Evolutionary conservation across 2,329 filamentous ascomycete genomes (phyloP), one percentile per base, ranked within the genome.

Genomic region (Aspergillus puulaauensis): DNA sequence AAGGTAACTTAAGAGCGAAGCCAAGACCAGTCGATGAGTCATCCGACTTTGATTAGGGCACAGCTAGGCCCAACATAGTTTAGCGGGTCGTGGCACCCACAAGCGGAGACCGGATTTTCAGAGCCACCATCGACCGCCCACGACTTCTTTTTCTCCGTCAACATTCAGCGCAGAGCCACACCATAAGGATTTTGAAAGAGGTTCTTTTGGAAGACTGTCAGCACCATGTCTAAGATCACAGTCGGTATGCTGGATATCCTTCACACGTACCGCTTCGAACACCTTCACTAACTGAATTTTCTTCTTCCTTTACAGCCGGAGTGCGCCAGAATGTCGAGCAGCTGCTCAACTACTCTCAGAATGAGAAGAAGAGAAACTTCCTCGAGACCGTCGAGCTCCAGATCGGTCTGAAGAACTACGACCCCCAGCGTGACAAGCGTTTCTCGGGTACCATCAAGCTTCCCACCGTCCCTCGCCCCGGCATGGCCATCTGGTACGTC

Each of bases 381-480:
- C 86, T 96, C 79, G 91, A 95, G 85, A 93, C 90, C 77, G 91
- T 96, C 68, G 79, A 81, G 71, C 76, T 90, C 71, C 86, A 91
- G 81, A 95, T 96, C 85, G 91, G 91, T 80, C 88, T 96, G 79
- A 96, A 96, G 90, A 96, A 96, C 89, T 96, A 96, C 85, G 90
- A 99, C 80, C 93, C 95, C 77, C 86, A 98, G 89, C 93, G 95
- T 91, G 95, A 99, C 86, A 99, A 99, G 93, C 93, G 93, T 96
- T 99, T 99, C 93, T 96, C 91, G 59, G 95, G 95, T 82, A 98
- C 95, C 80, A 90, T 99, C 86, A 92, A 90, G 84, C 90, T 98
- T 75, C 93, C 93, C 70, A 85, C 87, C 75, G 85, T 98, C 71
- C 95, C 93, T 73, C 92, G 91, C 78, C 95, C 91, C 78, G 87